These are phyloP conservation scores for Neodidymelliopsis sp. DNA, from an alignment of 2,329 filamentous ascomycete species.

Conservation along the genomic window DNA sequence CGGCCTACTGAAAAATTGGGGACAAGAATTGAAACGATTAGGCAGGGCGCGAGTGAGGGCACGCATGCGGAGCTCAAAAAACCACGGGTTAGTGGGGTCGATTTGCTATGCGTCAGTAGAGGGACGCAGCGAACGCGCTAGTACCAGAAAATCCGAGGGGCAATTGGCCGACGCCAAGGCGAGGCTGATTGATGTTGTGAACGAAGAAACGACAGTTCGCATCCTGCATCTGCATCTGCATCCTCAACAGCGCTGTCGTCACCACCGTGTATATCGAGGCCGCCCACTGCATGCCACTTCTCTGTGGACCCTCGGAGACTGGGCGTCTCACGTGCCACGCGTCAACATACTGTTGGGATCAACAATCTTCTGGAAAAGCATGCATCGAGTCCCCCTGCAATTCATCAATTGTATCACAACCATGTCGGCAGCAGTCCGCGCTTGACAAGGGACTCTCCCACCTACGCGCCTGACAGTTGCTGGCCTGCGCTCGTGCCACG, in stretches of 20 bases:
- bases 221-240: too few species aligned
- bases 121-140: constrained; percentile 29
- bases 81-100: constrained; percentile 30
- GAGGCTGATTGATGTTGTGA: constrained; percentile 5
- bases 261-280: constrained; percentile 1
- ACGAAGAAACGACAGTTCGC: constrained; percentile 13
- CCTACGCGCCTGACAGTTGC: background rate
- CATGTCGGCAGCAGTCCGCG: background rate
- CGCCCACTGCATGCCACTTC: background rate
- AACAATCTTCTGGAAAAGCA: constrained; percentile 4
- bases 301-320: background rate
- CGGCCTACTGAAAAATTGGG: constrained; percentile 35
- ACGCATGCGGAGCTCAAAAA: constrained; percentile 25
- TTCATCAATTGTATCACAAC: constrained; percentile 18
- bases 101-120: constrained; percentile 37
- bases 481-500: constrained; percentile 5
- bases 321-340: background rate
- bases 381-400: background rate
- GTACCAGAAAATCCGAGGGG: constrained; percentile 38
- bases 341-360: constrained; percentile 1
- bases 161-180: constrained; percentile 17
- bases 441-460: background rate
- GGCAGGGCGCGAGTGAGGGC: constrained; percentile 18
- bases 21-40: constrained; percentile 38
- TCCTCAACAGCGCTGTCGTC: background rate